These are phyloP conservation scores for Starmerella floricola DNA, from an alignment of 805 yeast species.

Conservation along the genomic window DNA sequence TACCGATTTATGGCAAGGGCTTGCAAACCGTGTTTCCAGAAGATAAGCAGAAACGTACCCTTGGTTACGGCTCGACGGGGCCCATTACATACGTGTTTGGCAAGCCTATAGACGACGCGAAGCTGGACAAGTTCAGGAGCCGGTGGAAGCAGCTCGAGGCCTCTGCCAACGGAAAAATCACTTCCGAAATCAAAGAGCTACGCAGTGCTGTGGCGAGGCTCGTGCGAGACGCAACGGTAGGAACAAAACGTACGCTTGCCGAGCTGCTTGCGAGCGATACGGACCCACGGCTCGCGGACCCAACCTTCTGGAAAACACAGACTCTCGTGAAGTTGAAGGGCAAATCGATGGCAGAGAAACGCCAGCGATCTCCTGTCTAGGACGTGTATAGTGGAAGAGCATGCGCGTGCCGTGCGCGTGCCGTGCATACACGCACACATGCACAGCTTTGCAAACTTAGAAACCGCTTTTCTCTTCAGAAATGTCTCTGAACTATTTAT, in stretches of 20 bases:
- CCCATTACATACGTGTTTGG: slow-evolving; percentile 64
- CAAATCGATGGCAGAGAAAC: slow-evolving; percentile 9
- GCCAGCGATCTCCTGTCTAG: too few species aligned
- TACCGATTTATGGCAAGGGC: slow-evolving; percentile 78
- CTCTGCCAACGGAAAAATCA: slow-evolving; percentile 29
- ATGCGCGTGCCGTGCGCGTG: too few species aligned
- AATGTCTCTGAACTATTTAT: too few species aligned
- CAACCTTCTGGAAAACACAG: slow-evolving; percentile 52
- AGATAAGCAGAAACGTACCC: slow-evolving; percentile 40
- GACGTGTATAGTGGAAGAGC: too few species aligned
- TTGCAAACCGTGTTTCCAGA: slow-evolving; percentile 83
- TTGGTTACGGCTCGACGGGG: slow-evolving; percentile 51
- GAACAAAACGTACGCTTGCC: slow-evolving; percentile 13
- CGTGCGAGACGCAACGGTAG: slow-evolving; percentile 46
- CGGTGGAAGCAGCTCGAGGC: slow-evolving; percentile 55
- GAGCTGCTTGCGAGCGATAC: slow-evolving; percentile 34
- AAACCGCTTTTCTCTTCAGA: too few species aligned
- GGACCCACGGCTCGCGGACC: slow-evolving; percentile 55
- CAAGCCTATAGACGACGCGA: slow-evolving; percentile 47
- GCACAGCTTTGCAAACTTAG: too few species aligned
- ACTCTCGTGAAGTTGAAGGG: slow-evolving; percentile 13
- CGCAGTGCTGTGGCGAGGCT: slow-evolving; percentile 60
- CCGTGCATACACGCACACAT: too few species aligned
- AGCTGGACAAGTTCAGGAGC: slow-evolving; percentile 47
- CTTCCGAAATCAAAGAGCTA: slow-evolving; percentile 45